Base-by-base conservation (phyloP, 208 protist genomes). In the Phytomonas sp. region DNA sequence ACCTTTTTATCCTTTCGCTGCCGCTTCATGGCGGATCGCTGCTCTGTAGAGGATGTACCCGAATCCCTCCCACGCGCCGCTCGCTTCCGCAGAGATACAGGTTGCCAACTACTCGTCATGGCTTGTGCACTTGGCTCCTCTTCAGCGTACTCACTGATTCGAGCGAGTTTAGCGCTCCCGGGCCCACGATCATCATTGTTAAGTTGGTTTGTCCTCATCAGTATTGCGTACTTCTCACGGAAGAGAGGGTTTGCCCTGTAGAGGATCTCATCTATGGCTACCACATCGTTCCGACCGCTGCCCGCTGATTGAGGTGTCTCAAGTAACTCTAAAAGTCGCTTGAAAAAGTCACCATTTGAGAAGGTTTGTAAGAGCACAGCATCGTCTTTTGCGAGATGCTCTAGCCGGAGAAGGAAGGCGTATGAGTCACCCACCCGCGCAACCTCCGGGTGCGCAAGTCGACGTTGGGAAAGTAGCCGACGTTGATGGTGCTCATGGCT, bases 381-480 rank as follows among this genome's bases (percentile, higher is more conserved):
- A 70, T 93, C 85, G 36, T 84, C 83, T 31, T 80, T 77, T 26
- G 70, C 56, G 0, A 86, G 70, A 6, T 31, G 15, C 68, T 68
- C 37, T 73, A 72, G 32, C 77, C 74, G 40, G 75, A 68, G 11
- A 77, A 81, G 62, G 80, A 82, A 8, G 77, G 66, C 67, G 30
- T 64, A 23, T 68, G 75, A 28, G 62, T 70, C 66, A 71, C 70
- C 74, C 53, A 75, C 71, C 32, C 76, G 63, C 20, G 77, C 33
- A 0, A 72, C 2, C 28, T 75, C 72, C 0, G 73, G 26, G 30
- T 81, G 64, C 0, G 82, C 87, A 2, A 93, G 69, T 33, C 81
- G 81, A 3, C 87, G 84, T 74, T 87, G 87, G 0, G 84, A 90
- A 59, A 93, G 72, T 23, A 93, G 33, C 1, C 79, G 66, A 0